Percentiles rank a stretch among this genome's conserved stretches.
These are phyloP conservation scores for Rhodotorula sp. DNA, from an alignment of 1,284 basidiomycete species.

Conservation along the genomic window DNA sequence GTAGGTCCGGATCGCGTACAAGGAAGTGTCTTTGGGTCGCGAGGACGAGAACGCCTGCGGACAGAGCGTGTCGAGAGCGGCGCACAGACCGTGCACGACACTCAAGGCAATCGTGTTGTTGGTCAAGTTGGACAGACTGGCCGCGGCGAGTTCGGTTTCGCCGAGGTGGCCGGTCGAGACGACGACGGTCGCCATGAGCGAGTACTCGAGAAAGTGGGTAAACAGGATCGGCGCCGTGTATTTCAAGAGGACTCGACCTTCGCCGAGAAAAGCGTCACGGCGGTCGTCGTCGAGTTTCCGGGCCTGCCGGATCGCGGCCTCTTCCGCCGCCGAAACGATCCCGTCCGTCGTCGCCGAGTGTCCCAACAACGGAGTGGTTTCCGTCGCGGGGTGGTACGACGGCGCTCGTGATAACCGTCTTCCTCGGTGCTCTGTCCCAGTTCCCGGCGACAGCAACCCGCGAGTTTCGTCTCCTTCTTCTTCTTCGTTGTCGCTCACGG, in stretches of 20 bases:
- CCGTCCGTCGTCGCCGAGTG: conserved; percentile 3
- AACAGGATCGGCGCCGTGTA: conserved; percentile 33
- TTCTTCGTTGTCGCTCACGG: background rate
- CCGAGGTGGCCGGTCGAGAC: conserved; percentile 44
- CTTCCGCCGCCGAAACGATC: conserved; percentile 15
- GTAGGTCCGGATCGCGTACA: conserved; percentile 42
- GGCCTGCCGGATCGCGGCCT: conserved; percentile 5
- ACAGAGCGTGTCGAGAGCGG: conserved; percentile 45
- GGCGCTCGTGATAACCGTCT: background rate
- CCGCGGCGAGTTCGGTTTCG: conserved; percentile 42
- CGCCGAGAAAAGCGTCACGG: conserved; percentile 4
- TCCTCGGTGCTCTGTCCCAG: too few relatives aligned
- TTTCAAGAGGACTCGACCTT: conserved; percentile 11
- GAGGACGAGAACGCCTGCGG: conserved; percentile 43
- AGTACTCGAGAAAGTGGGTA: conserved; percentile 37
- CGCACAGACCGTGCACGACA: conserved; percentile 37
- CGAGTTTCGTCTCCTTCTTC: background rate
- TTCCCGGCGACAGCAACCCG: background rate
- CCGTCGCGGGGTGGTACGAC: background rate
- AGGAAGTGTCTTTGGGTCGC: conserved; percentile 34
- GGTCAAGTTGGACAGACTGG: conserved; percentile 42
- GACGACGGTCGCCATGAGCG: conserved; percentile 22
- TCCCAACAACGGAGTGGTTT: conserved; percentile 17
- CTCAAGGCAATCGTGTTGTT: conserved; percentile 40
- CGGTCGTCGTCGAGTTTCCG: conserved; percentile 13